phyloP scores from a whole-genome alignment of 2,329 filamentous ascomycete genomes.

The Fusarium setosum region DNA sequence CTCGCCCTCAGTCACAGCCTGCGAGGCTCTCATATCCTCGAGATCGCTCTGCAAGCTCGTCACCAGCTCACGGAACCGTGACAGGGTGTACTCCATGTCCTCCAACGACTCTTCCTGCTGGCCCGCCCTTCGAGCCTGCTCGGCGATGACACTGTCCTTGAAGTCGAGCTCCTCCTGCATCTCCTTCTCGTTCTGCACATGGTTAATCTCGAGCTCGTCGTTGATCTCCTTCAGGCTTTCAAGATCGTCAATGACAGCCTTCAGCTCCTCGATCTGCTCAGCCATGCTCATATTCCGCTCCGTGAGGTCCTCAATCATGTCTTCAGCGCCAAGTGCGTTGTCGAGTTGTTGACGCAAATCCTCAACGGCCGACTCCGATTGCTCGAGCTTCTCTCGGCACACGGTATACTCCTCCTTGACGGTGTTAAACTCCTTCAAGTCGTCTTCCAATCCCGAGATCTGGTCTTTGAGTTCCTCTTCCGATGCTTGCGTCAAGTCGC shows the following conservation, averaged over 20 bases:
- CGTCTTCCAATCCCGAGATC: constrained; percentile 78
- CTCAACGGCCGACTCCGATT: constrained; percentile 80
- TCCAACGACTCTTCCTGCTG: constrained; percentile 85
- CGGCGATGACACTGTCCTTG: constrained; percentile 85
- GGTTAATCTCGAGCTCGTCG: constrained; percentile 93
- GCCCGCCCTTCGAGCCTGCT: constrained; percentile 77
- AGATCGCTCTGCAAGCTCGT: constrained; percentile 86
- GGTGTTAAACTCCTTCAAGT: constrained; percentile 73
- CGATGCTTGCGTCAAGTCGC: constrained; percentile 88
- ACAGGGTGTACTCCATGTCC: constrained; percentile 91
- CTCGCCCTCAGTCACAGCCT: constrained; percentile 92
- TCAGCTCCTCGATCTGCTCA: constrained; percentile 86
- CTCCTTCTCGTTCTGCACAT: constrained; percentile 92
- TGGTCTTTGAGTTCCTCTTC: constrained; percentile 83
- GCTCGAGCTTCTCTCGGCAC: constrained; percentile 77
- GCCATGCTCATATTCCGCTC: constrained; percentile 87
- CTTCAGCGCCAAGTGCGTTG: constrained; percentile 86
- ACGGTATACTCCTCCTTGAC: constrained; percentile 77
- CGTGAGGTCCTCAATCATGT: constrained; percentile 92
- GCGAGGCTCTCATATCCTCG: constrained; percentile 91
- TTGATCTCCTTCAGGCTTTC: constrained; percentile 92
- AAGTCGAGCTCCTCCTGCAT: constrained; percentile 94
- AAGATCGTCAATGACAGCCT: constrained; percentile 84
- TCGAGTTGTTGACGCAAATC: constrained; percentile 93
- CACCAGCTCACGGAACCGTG: constrained; percentile 89